Base-by-base conservation (phyloP, 116 monocot species). In the Papilionanthe hybrid region DNA sequence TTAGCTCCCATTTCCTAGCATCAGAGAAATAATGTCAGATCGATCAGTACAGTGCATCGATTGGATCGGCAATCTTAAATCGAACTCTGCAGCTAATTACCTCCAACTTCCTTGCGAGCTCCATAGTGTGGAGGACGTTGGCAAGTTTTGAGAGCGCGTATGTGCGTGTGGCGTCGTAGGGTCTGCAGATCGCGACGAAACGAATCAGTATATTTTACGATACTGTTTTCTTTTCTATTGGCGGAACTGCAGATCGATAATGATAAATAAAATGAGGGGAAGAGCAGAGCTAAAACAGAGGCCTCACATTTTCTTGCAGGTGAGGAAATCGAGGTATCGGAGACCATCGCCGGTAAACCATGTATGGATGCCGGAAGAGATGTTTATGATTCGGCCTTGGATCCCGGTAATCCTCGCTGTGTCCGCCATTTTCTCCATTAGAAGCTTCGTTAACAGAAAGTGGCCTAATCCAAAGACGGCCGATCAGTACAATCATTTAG, bases 141-240 rank as follows among this genome's bases (percentile, higher is more conserved):
- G 90, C 90, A 63, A 90, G 85, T 79, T 90, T 90, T 15, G 90
- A 90, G 9, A 90, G 74, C 4, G 90, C 90, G 85, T 90, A 90
- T n/a, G 85, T 87, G 37, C 73, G 79, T 44, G 90, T 90, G 30
- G 85, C 77, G 81, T 87, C 77, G 81, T 87, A 90, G 28, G 90
- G 78, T 53, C 90, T 90, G 76, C 29, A 71, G 63, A 58, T 63
- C 69, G 0, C 37, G 69, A 69, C 69, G 69, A 69, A 69, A 69
- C 30, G 30, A 32, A n/a, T 7, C 63, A 63, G 9, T 9, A 27
- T 68, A 13, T 68, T 30, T 68, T 30, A 29, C 12, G 3, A 11
- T n/a, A 23, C 4, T 5, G 3, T 30, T 68, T 65, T 27, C 27
- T 25, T 65, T 65, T 23, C 13, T 56, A 6, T 22, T 7, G n/a